Percentiles rank a stretch among this genome's conserved stretches.
Conservation (phyloP, 495 filamentous ascomycete species). For the Neurospora tetraspora region DNA sequence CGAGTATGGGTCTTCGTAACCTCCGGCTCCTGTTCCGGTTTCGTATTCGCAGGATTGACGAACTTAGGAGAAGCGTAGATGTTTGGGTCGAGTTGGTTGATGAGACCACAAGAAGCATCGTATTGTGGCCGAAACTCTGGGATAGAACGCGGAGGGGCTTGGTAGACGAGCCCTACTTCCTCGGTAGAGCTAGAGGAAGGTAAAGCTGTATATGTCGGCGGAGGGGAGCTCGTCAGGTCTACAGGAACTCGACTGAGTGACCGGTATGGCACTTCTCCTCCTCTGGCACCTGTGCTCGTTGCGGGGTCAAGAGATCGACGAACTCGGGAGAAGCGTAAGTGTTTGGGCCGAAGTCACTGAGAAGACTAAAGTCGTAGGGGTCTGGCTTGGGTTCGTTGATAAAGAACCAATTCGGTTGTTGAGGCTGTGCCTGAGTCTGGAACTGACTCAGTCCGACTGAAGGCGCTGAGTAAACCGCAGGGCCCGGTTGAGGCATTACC, state of each 20-base stretch:
- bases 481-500: not conserved
- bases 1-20: not conserved
- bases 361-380: not conserved
- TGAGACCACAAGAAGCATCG: not conserved
- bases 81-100: not conserved
- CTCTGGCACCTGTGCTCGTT: not conserved
- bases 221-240: not conserved
- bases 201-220: not conserved
- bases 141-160: not conserved
- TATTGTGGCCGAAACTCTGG: not conserved
- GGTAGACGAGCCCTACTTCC: too few species aligned
- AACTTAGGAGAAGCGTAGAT: not conserved
- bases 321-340: not conserved
- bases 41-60: not conserved
- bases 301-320: not conserved
- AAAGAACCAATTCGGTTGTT: not conserved
- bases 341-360: not conserved
- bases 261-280: not conserved
- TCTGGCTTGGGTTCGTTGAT: not conserved
- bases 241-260: not conserved
- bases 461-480: not conserved
- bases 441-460: not conserved
- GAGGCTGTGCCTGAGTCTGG: not conserved
- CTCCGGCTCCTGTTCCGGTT: not conserved
- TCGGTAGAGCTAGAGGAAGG: not conserved